Evolutionary conservation across 768 basidiomycete species (phyloP).

Genomic region (Tricholoma furcatifolium): DNA sequence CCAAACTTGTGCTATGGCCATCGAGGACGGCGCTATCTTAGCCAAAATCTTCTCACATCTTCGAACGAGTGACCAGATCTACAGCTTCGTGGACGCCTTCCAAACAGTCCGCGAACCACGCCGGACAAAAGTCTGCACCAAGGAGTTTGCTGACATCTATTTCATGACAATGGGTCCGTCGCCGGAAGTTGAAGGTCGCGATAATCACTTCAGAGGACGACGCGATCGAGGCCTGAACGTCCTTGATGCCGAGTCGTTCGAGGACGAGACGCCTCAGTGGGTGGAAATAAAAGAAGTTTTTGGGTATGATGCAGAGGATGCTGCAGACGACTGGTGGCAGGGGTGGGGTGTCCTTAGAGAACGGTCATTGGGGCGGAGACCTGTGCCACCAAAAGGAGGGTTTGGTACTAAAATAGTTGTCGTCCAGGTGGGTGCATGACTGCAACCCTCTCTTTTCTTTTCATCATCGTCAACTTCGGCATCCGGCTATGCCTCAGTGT

Average conservation of each 20-base stretch:
- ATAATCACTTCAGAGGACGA: constrained; percentile 34
- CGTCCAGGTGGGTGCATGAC: constrained; percentile 11
- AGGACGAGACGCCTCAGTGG: constrained; percentile 37
- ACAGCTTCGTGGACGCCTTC: constrained; percentile 48
- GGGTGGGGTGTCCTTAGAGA: constrained; percentile 49
- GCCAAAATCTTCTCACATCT: constrained; percentile 61
- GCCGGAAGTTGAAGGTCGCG: constrained; percentile 40
- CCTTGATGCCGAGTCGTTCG: constrained; percentile 38
- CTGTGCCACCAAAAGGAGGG: neutral
- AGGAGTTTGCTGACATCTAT: constrained; percentile 43
- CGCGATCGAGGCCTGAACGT: constrained; percentile 24
- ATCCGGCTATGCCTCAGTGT: neutral
- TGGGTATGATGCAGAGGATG: constrained; percentile 55
- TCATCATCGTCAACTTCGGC: neutral
- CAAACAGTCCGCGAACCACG: constrained; percentile 54
- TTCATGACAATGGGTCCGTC: constrained; percentile 47
- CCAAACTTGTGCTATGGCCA: constrained; percentile 46
- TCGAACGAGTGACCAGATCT: constrained; percentile 45
- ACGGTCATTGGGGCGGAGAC: constrained; percentile 28
- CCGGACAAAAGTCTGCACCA: constrained; percentile 36
- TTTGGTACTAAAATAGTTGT: constrained; percentile 6
- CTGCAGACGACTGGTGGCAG: constrained; percentile 62
- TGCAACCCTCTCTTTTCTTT: neutral
- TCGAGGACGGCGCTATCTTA: constrained; percentile 65
- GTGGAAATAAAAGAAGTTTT: constrained; percentile 46